Conservation (phyloP, 768 basidiomycete genomes). For the Nidula microcarpa region DNA sequence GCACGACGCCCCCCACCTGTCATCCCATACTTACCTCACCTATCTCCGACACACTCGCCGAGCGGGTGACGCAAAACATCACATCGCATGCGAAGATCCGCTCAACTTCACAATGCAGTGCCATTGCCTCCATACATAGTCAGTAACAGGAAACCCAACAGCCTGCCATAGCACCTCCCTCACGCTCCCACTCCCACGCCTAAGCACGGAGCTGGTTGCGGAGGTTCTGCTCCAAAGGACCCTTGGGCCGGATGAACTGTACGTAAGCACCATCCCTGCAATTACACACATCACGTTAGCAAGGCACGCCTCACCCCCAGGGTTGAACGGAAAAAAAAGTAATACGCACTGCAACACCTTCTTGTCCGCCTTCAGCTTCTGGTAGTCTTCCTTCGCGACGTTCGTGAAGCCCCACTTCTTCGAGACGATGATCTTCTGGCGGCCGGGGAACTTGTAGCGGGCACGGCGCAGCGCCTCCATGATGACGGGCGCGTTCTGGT, state of each 20-base stretch:
- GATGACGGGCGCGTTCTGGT: slow-evolving; percentile 80
- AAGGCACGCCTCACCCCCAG: background rate
- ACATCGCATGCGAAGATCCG: too few relatives aligned
- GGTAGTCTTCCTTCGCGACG: slow-evolving; percentile 86
- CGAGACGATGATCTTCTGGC: slow-evolving; percentile 94
- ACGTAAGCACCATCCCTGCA: slow-evolving; percentile 91
- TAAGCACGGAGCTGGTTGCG: slow-evolving; percentile 78
- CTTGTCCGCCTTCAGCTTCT: slow-evolving; percentile 86
- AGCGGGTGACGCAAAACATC: background rate
- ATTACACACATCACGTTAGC: background rate
- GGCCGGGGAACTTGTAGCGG: slow-evolving; percentile 99
- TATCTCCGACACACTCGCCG: background rate
- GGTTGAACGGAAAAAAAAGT: background rate
- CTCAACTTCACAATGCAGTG: background rate
- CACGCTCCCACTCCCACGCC: slow-evolving; percentile 10
- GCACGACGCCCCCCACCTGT: background rate
- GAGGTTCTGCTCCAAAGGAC: slow-evolving; percentile 81
- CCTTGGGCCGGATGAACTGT: slow-evolving; percentile 88
- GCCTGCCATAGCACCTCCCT: background rate
- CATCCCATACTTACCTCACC: background rate
- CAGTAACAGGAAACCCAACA: slow-evolving; percentile 2
- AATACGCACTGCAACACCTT: slow-evolving; percentile 77
- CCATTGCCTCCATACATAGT: background rate
- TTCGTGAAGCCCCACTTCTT: slow-evolving; percentile 99
- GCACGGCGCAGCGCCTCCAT: slow-evolving; percentile 97